These are phyloP conservation scores for Phoenix dactylifera DNA, from an alignment of 176 grass and related monocot species.

Conservation along the genomic window DNA sequence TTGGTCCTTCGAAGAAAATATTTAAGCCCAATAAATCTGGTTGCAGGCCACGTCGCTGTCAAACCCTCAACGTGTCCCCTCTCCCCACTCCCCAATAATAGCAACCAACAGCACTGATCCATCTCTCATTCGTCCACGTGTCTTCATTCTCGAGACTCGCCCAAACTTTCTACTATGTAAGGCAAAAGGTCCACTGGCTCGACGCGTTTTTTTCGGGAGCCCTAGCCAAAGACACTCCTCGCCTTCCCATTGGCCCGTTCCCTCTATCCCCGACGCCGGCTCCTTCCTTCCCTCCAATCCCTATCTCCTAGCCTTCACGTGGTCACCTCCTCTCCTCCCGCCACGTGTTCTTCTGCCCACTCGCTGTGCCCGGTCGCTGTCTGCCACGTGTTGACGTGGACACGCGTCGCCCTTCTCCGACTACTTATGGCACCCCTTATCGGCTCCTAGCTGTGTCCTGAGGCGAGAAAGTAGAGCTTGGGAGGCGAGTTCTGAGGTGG, in stretches of 20 bases:
- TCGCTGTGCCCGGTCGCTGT: neutral
- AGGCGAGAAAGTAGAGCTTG: neutral
- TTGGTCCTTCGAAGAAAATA: too few relatives aligned
- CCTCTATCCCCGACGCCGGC: neutral
- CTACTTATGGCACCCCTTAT: neutral
- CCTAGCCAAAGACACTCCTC: slow-evolving; percentile 24
- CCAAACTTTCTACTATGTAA: too few relatives aligned
- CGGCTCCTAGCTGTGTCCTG: slow-evolving; percentile 1
- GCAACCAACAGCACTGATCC: too few relatives aligned
- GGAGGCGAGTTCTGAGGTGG: neutral
- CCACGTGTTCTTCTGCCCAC: slow-evolving; percentile 43
- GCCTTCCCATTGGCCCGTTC: slow-evolving; percentile 26
- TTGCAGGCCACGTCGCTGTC: too few relatives aligned
- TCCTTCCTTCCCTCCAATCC: neutral
- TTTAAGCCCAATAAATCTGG: too few relatives aligned
- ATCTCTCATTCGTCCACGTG: too few relatives aligned
- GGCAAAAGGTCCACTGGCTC: neutral
- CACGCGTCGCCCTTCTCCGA: slow-evolving; percentile 15
- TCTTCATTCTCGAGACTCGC: too few relatives aligned
- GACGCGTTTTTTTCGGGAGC: slow-evolving; percentile 34
- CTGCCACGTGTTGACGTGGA: slow-evolving; percentile 25
- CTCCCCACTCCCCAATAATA: too few relatives aligned
- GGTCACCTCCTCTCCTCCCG: neutral
- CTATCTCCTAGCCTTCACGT: slow-evolving; percentile 42
- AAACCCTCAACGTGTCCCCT: too few relatives aligned